phyloP scores from a whole-genome alignment of 169 alveolate species.

The Plasmodium cynomolgi region DNA sequence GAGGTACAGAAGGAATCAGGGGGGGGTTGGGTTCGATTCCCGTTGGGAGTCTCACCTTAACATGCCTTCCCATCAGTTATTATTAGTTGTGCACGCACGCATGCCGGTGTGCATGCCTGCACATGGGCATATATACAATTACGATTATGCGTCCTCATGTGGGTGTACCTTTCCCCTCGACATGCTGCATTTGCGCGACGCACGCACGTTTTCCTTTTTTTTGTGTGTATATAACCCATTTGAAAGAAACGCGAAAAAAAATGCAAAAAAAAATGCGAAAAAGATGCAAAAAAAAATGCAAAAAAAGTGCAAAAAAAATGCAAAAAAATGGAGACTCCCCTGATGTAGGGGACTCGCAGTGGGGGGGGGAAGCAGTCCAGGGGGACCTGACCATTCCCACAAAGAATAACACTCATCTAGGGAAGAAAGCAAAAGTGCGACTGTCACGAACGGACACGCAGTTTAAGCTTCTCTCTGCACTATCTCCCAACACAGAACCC shows the following conservation, averaged over 20 bases:
- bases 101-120: neutral
- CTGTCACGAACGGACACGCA: neutral
- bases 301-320: too few species aligned
- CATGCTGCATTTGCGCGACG: neutral
- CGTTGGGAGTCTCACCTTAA: neutral
- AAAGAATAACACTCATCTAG: neutral
- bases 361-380: too few species aligned
- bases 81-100: too few species aligned
- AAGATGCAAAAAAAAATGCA: too few species aligned
- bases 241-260: neutral
- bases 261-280: too few species aligned
- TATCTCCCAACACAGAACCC: neutral
- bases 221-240: neutral
- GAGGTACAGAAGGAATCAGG: neutral
- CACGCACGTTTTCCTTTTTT: neutral
- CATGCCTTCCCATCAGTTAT: neutral
- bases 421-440: neutral
- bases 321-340: neutral
- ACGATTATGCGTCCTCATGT: neutral
- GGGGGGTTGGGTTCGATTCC: neutral
- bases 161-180: too few species aligned
- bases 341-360: neutral
- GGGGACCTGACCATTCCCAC: neutral
- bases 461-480: neutral
- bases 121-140: neutral